Conservation (phyloP, 148 eudicot species). For the Rhododendron simsii region DNA sequence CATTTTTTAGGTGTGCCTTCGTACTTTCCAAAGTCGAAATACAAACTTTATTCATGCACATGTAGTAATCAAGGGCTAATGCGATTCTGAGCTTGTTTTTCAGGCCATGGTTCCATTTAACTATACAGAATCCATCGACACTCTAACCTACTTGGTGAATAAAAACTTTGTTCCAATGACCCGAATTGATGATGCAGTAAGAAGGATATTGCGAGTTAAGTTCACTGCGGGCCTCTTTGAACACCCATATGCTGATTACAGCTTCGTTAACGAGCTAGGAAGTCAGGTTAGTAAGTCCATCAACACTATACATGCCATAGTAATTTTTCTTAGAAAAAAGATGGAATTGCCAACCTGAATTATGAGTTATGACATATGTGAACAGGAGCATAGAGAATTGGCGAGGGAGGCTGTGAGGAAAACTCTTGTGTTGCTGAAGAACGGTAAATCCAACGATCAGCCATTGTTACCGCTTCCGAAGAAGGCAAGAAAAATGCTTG, state of each 20-base stretch:
- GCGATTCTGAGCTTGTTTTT: neutral
- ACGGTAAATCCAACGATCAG: neutral
- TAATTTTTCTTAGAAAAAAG: neutral
- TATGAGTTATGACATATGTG: neutral
- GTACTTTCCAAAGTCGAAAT: neutral
- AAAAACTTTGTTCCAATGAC: neutral
- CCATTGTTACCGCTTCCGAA: neutral
- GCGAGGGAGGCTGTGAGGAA: conserved; percentile 2
- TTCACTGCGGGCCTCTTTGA: neutral
- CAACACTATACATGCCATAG: neutral
- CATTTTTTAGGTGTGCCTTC: neutral
- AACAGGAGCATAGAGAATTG: neutral
- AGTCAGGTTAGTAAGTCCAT: neutral
- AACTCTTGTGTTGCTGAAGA: neutral
- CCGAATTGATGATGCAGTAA: neutral
- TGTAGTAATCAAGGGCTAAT: neutral
- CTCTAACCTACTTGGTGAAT: neutral
- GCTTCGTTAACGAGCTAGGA: neutral
- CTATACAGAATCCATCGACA: neutral
- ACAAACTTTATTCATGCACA: too few relatives aligned
- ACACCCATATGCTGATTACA: neutral
- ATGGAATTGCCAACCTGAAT: neutral
- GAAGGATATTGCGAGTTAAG: neutral
- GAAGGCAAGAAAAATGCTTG: neutral
- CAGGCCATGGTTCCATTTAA: neutral